A percentile compares a stretch with the other conserved stretches of the same genome.
These are phyloP conservation scores for Agaricus subrufescens DNA, from an alignment of 768 basidiomycete species.

Conservation along the genomic window DNA sequence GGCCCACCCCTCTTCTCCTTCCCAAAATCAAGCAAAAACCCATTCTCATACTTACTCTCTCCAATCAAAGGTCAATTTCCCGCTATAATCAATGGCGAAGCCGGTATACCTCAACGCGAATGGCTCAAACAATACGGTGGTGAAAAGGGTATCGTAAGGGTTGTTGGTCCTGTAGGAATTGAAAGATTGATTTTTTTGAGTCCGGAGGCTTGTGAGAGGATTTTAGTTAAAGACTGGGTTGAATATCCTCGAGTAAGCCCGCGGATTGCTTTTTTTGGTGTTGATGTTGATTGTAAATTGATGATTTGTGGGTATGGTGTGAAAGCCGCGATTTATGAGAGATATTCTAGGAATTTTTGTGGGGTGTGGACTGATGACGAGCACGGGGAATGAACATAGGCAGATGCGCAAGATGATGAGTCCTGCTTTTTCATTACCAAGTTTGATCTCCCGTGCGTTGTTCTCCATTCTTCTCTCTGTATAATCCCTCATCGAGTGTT, in stretches of 20 bases:
- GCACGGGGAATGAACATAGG: constrained; percentile 38
- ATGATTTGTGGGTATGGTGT: no score
- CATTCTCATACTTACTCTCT: neutral
- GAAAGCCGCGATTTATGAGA: constrained; percentile 34
- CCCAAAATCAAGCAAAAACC: neutral
- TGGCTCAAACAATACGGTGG: constrained; percentile 37
- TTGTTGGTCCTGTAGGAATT: constrained; percentile 35
- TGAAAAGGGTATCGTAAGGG: constrained; percentile 26
- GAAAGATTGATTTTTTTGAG: constrained; percentile 35
- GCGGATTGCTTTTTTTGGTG: no score
- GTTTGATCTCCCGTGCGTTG: constrained; percentile 12
- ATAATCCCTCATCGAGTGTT: neutral
- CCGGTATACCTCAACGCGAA: constrained; percentile 35
- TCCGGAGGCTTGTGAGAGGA: constrained; percentile 35
- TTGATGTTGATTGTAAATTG: no score
- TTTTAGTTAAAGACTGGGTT: constrained; percentile 33
- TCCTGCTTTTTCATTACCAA: constrained; percentile 40
- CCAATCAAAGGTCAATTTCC: constrained; percentile 29
- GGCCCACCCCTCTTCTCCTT: constrained; percentile 1
- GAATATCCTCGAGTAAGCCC: constrained; percentile 33
- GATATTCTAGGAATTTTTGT: constrained; percentile 31
- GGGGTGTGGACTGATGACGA: constrained; percentile 37
- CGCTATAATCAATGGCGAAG: constrained; percentile 32
- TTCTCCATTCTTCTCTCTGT: neutral
- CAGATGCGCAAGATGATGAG: constrained; percentile 41